Percentiles rank a stretch among this genome's conserved stretches.
phyloP scores from a whole-genome alignment of 768 basidiomycete species.

The Vararia minispora region DNA sequence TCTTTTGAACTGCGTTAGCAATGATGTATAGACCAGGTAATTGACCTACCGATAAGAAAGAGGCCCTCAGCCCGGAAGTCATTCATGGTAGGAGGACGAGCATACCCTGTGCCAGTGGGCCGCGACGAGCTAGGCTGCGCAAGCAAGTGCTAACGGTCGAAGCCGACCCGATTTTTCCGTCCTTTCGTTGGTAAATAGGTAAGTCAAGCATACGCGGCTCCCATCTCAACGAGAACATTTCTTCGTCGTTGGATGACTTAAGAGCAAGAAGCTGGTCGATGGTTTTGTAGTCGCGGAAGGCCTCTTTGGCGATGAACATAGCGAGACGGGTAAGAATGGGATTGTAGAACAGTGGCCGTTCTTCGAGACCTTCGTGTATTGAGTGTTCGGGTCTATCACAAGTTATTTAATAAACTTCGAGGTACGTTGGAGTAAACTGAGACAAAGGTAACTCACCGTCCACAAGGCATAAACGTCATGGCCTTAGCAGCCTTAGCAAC shows the following conservation, averaged over 20 bases:
- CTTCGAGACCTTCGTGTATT: constrained; percentile 1
- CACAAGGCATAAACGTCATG: constrained; percentile 2
- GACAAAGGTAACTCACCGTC: constrained; percentile 1
- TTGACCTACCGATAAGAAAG: too few relatives aligned
- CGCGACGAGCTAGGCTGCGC: too few relatives aligned
- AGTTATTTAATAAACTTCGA: background rate
- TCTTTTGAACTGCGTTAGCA: too few relatives aligned
- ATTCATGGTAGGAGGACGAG: too few relatives aligned
- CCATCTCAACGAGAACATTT: background rate
- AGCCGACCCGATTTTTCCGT: too few relatives aligned
- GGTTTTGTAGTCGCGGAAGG: background rate
- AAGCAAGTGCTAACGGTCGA: too few relatives aligned
- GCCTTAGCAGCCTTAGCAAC: constrained; percentile 2
- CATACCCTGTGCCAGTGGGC: too few relatives aligned
- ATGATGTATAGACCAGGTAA: too few relatives aligned
- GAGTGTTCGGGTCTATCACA: constrained; percentile 5
- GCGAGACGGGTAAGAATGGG: constrained; percentile 2
- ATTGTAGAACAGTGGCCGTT: constrained; percentile 2
- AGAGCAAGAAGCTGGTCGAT: background rate
- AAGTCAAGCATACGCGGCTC: background rate
- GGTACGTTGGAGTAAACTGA: constrained; percentile 1
- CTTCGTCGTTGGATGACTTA: background rate
- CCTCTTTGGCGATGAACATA: background rate
- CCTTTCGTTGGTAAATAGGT: too few relatives aligned
- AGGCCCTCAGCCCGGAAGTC: too few relatives aligned